Conservation (phyloP, 1,284 basidiomycete genomes). For the Tranzscheliella williamsii region DNA sequence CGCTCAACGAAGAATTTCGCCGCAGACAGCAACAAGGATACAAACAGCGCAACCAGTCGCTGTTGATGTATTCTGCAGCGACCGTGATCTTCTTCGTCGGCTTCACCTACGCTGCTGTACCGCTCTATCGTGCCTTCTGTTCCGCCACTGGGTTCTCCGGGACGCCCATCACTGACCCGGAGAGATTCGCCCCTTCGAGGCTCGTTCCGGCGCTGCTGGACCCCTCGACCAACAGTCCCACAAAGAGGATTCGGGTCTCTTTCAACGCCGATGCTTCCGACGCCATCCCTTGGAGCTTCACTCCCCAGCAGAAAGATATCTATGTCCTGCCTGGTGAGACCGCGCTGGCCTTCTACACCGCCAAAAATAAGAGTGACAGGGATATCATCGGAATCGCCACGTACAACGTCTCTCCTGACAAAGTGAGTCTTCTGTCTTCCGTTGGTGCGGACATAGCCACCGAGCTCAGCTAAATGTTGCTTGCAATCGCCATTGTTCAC, state of each 20-base stretch:
- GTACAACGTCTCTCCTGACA: conserved; percentile 91
- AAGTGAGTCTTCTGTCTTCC: conserved; percentile 67
- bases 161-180: conserved; percentile 75
- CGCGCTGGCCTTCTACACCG: conserved; percentile 93
- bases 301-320: conserved; percentile 85
- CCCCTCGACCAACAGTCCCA: conserved; percentile 61
- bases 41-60: conserved; percentile 67
- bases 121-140: conserved; percentile 95
- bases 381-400: conserved; percentile 99
- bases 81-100: conserved; percentile 81
- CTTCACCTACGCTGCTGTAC: conserved; percentile 91
- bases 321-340: conserved; percentile 93
- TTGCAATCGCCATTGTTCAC: no score
- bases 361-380: conserved; percentile 79
- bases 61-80: conserved; percentile 79
- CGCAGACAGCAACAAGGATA: conserved; percentile 32
- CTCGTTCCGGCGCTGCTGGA: conserved; percentile 46
- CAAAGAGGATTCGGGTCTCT: conserved; percentile 76
- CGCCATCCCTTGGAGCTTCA: conserved; percentile 89
- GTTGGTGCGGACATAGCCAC: no score
- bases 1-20: conserved; percentile 25
- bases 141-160: conserved; percentile 95
- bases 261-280: conserved; percentile 93
- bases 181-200: conserved; percentile 44
- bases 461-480: no score